Evolutionary conservation across 2,329 filamentous ascomycete genomes (phyloP), one percentile per base, ranked within the genome.

Genomic region (Camillea tinctor): DNA sequence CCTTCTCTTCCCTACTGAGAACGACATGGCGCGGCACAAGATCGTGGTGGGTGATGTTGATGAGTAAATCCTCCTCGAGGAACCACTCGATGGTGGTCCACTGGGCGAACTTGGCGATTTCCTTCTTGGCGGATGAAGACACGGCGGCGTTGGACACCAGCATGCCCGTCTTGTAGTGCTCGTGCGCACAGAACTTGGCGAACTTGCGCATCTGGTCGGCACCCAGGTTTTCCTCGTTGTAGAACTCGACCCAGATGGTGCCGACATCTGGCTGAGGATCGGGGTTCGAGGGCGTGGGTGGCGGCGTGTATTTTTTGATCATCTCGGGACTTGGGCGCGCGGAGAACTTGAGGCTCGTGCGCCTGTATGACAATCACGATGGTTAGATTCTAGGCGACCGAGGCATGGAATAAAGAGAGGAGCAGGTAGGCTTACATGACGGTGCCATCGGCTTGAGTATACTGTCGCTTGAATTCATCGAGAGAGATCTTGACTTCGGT

Each of bases 11-110:
- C 52, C 88, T 85, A 71, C 92, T 96, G 59, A 99, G 86, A 62
- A 98, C 79, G 44, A 98, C 88, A 74, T 99, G 95, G 74, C 91
- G 93, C 51, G 95, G 95, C 26, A 99, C 95, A 58, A 99, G 85
- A 78, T 98, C 94, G 80, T 99, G 95, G 76, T 93, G 91, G 61
- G 94, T 98, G 76, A 99, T 98, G 79, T 99, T 99, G 77, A 99
- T 93, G 61, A 98, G 84, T 69, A 99, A 79, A 78, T 99, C 95
- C 75, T 95, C 90, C 81, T 98, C 95, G 69, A 94, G 86, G 80
- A 99, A 99, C 74, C 92, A 92, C 81, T 99, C 95, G 72, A 97
- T 92, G 72, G 91, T 87, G 58, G 90, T 90, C 74, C 87, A 84
- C 63, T 88, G 87, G 68, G 90, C 86, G 60, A 94, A 87, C 61